Conservation (phyloP, 768 basidiomycete genomes). For the Tulasnella sp. region DNA sequence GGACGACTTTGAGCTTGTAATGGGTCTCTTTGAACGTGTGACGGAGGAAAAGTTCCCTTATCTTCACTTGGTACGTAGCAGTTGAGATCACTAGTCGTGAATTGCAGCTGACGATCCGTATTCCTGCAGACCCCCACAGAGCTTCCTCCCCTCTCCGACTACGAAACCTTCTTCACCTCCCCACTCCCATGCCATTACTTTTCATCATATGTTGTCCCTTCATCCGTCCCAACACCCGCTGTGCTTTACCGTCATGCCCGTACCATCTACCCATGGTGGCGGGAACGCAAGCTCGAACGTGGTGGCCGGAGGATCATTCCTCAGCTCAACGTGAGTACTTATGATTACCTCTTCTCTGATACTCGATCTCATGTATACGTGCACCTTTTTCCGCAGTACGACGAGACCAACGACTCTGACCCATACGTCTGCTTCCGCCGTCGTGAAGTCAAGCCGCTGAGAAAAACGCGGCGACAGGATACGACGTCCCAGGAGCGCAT, state of each 20-base stretch:
- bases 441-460: conserved; percentile 86
- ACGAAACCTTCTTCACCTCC: conserved; percentile 56
- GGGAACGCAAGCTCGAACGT: conserved; percentile 72
- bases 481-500: conserved; percentile 87
- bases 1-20: conserved; percentile 91
- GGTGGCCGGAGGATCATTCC: conserved; percentile 85
- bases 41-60: conserved; percentile 87
- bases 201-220: conserved; percentile 62
- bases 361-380: background rate
- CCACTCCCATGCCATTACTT: conserved; percentile 61
- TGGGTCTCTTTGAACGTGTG: conserved; percentile 89
- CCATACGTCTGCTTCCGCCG: conserved; percentile 97
- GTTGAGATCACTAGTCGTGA: background rate
- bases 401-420: conserved; percentile 83
- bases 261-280: conserved; percentile 84
- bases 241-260: conserved; percentile 67
- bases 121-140: background rate
- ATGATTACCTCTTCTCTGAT: background rate
- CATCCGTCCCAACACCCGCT: conserved; percentile 61
- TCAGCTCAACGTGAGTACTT: conserved; percentile 66
- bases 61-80: conserved; percentile 73
- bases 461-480: conserved; percentile 92
- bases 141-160: conserved; percentile 56
- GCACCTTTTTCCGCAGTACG: conserved; percentile 52
- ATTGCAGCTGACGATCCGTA: background rate